Conservation (phyloP, 169 alveolate genomes). For the Plasmodium berghei region DNA sequence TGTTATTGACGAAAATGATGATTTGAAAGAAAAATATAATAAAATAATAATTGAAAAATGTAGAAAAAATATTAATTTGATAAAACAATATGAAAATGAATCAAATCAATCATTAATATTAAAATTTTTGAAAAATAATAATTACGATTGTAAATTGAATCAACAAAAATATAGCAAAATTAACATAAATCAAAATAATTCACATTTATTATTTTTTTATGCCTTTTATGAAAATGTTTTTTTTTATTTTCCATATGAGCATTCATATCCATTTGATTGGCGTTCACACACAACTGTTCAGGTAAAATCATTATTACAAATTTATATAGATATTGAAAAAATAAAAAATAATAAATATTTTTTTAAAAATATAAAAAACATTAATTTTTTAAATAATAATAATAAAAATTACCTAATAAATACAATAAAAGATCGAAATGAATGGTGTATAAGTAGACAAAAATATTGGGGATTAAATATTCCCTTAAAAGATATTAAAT, state of each 20-base stretch:
- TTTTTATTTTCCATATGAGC: conserved; percentile 70
- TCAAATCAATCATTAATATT: background rate
- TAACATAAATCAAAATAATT: conserved; percentile 37
- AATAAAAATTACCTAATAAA: conserved; percentile 75
- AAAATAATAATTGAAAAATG: conserved; percentile 2
- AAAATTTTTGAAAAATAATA: no score
- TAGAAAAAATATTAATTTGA: background rate
- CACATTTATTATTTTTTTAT: conserved; percentile 50
- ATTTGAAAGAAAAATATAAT: conserved; percentile 56
- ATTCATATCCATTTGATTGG: conserved; percentile 71
- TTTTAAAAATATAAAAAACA: conserved; percentile 49
- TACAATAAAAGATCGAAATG: conserved; percentile 77
- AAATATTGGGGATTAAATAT: conserved; percentile 89
- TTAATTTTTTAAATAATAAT: conserved; percentile 76
- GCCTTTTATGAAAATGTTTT: conserved; percentile 49
- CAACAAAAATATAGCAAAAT: background rate
- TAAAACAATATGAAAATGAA: conserved; percentile 6
- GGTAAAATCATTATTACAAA: conserved; percentile 59
- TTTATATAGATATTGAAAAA: conserved; percentile 69
- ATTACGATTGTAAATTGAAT: background rate
- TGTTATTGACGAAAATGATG: conserved; percentile 64
- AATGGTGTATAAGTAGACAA: conserved; percentile 91
- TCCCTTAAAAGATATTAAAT: conserved; percentile 46
- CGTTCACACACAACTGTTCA: conserved; percentile 68
- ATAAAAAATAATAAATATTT: conserved; percentile 25